A percentile compares a stretch with the other conserved stretches of the same genome.
Evolutionary conservation across 768 basidiomycete genomes (phyloP).

Genomic region (Kwoniella sp.): DNA sequence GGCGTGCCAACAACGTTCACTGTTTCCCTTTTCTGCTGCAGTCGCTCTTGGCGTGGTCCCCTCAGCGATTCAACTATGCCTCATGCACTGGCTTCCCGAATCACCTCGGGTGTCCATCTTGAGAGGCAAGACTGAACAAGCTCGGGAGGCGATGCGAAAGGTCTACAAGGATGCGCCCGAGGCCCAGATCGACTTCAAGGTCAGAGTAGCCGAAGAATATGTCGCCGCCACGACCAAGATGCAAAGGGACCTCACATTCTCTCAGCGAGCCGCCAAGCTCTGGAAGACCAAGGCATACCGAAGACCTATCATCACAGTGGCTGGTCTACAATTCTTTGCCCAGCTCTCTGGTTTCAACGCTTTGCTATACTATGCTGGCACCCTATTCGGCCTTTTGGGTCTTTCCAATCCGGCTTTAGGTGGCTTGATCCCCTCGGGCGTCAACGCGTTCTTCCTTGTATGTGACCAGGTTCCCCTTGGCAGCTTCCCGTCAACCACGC

Average conservation of each 20-base stretch:
- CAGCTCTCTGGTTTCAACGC: slow-evolving; percentile 48
- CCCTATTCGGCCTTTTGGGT: slow-evolving; percentile 36
- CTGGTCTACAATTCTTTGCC: slow-evolving; percentile 38
- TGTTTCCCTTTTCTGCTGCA: slow-evolving; percentile 11
- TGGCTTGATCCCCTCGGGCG: slow-evolving; percentile 35
- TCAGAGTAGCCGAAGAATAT: slow-evolving; percentile 29
- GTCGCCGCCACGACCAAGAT: slow-evolving; percentile 24
- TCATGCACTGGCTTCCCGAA: slow-evolving; percentile 40
- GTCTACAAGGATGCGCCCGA: slow-evolving; percentile 15
- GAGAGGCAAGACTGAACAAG: slow-evolving; percentile 24
- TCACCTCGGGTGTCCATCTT: slow-evolving; percentile 38
- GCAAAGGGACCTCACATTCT: slow-evolving; percentile 13
- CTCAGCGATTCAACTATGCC: slow-evolving; percentile 27
- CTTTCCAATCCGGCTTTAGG: slow-evolving; percentile 37
- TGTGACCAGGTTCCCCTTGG: no score
- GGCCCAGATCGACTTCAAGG: slow-evolving; percentile 33
- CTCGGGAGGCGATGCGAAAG: slow-evolving; percentile 22
- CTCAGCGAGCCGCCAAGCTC: slow-evolving; percentile 18
- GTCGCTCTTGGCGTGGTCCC: slow-evolving; percentile 30
- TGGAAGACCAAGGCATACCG: slow-evolving; percentile 29
- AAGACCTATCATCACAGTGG: slow-evolving; percentile 29
- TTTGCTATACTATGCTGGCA: slow-evolving; percentile 36
- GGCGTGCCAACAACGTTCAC: background rate
- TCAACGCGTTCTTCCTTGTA: slow-evolving; percentile 38
- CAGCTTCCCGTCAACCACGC: no score